phyloP scores from a whole-genome alignment of 2,329 filamentous ascomycete species.

The Grosmannia clavigera region DNA sequence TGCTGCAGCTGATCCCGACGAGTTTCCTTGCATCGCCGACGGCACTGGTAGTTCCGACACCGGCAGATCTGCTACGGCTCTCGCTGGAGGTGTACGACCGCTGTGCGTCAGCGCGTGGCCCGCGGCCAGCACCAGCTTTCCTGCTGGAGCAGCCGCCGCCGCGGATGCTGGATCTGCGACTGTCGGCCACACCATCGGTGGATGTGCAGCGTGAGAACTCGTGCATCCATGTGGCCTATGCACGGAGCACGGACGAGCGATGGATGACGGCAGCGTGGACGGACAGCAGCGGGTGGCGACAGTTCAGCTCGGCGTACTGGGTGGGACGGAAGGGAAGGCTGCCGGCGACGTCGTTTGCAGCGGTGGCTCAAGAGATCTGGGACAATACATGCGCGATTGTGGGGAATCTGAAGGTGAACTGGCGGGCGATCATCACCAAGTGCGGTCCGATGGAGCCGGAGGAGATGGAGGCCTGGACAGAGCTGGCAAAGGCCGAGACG shows the following conservation, averaged over 20 bases:
- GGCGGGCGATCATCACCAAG: conserved; percentile 66
- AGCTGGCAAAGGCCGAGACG: conserved; percentile 38
- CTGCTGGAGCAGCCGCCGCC: conserved; percentile 59
- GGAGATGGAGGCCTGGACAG: conserved; percentile 50
- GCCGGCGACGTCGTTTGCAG: conserved; percentile 40
- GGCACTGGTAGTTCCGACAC: conserved; percentile 48
- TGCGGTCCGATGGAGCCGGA: conserved; percentile 54
- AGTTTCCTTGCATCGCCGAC: conserved; percentile 53
- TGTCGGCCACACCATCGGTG: conserved; percentile 53
- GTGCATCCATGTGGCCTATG: conserved; percentile 70
- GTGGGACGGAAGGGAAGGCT: conserved; percentile 45
- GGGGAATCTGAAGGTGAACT: conserved; percentile 56
- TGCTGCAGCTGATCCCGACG: conserved; percentile 63
- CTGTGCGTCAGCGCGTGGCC: conserved; percentile 45
- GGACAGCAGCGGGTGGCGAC: conserved; percentile 61
- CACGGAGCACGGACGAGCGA: conserved; percentile 58
- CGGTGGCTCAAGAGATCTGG: conserved; percentile 68
- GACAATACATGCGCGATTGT: conserved; percentile 64
- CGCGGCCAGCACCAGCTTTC: conserved; percentile 56
- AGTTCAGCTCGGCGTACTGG: conserved; percentile 63
- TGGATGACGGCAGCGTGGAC: conserved; percentile 78
- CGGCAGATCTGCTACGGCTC: conserved; percentile 46
- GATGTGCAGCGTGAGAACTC: conserved; percentile 68
- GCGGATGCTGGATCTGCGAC: conserved; percentile 62
- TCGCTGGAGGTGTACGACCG: conserved; percentile 70